phyloP scores from a whole-genome alignment of 75 land plant species.

The Chamaecyparis obtusa region DNA sequence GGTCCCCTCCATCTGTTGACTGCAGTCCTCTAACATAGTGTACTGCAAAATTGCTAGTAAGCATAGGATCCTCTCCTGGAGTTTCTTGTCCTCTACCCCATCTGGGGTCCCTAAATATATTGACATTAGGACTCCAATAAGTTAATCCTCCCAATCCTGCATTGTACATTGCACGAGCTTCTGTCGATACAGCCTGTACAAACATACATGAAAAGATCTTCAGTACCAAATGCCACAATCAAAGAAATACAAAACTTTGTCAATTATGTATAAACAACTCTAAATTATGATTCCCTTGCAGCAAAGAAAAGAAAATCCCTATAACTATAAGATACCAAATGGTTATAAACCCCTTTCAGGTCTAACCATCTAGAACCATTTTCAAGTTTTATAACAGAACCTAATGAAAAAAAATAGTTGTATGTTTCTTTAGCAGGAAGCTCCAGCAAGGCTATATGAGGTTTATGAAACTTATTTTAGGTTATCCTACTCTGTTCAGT shows the following conservation, averaged over 20 bases:
- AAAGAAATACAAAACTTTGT: background rate
- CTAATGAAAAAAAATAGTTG: background rate
- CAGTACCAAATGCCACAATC: background rate
- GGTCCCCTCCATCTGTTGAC: slow-evolving; percentile 29
- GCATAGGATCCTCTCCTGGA: slow-evolving; percentile 84
- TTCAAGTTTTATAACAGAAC: background rate
- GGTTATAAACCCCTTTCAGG: background rate
- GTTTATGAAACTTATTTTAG: background rate
- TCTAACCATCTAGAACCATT: background rate
- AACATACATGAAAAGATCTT: background rate
- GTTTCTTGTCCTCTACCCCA: slow-evolving; percentile 98
- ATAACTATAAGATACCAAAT: background rate
- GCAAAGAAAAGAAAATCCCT: background rate
- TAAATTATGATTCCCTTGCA: background rate
- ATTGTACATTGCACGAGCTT: slow-evolving; percentile 94
- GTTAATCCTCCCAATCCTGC: slow-evolving; percentile 78
- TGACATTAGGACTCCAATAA: slow-evolving; percentile 91
- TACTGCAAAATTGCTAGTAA: slow-evolving; percentile 56
- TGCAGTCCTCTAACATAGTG: slow-evolving; percentile 77
- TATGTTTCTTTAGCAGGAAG: background rate
- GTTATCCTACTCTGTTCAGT: background rate
- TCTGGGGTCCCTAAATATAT: slow-evolving; percentile 83
- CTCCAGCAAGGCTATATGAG: background rate
- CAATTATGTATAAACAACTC: background rate
- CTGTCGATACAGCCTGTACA: slow-evolving; percentile 83